Evolutionary conservation across 2,329 filamentous ascomycete species (phyloP).

Genomic region (Dothiorella sarmentorum): DNA sequence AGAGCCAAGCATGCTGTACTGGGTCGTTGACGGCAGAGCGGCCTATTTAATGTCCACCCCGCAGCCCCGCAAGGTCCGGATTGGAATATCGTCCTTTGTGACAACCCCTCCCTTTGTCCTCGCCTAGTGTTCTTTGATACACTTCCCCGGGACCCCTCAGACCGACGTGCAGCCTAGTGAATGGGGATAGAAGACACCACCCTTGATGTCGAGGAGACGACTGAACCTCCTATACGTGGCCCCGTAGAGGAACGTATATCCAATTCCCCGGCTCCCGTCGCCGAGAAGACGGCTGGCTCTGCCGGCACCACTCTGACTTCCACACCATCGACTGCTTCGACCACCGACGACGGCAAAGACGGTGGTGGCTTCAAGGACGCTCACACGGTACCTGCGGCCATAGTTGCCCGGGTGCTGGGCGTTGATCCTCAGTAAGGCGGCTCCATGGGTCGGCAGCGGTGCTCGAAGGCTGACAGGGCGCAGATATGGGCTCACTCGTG

Average conservation of each 20-base stretch:
- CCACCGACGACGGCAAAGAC: slow-evolving; percentile 11
- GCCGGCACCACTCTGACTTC: slow-evolving; percentile 7
- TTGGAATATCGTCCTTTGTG: slow-evolving; percentile 12
- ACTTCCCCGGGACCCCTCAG: slow-evolving; percentile 8
- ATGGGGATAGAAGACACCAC: slow-evolving; percentile 41
- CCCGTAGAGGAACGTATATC: slow-evolving; percentile 19
- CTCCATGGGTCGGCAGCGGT: background rate
- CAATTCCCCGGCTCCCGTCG: background rate
- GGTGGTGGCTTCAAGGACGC: slow-evolving; percentile 27
- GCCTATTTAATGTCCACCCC: slow-evolving; percentile 10
- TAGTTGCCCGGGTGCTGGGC: slow-evolving; percentile 35
- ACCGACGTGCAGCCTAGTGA: slow-evolving; percentile 28
- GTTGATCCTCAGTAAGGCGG: slow-evolving; percentile 34
- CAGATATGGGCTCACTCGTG: slow-evolving; percentile 59
- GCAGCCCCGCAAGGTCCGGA: slow-evolving; percentile 8
- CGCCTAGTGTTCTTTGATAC: background rate
- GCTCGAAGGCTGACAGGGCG: background rate
- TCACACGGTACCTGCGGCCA: slow-evolving; percentile 35
- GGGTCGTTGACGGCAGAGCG: slow-evolving; percentile 1
- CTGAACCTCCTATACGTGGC: slow-evolving; percentile 42
- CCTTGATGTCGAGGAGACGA: slow-evolving; percentile 39
- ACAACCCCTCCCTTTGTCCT: background rate
- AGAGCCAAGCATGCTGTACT: background rate
- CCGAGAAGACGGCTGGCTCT: background rate
- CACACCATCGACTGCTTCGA: background rate